phyloP scores from a whole-genome alignment of 2,329 filamentous ascomycete genomes.

The Magnaporthiopsis poae region DNA sequence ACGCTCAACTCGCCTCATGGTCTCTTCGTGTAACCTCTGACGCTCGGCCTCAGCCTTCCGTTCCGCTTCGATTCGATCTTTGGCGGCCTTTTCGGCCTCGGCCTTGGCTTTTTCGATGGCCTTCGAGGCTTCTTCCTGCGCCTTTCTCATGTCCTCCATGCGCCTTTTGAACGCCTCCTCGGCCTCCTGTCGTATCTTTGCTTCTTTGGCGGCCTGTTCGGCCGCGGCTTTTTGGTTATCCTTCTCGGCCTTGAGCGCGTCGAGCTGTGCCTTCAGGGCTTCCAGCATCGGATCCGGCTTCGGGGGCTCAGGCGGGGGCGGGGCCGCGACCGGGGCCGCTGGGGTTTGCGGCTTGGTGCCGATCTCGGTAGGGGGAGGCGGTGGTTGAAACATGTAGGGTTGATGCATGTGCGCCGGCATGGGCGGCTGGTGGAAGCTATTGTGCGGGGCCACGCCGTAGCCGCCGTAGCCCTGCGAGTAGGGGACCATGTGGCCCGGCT shows the following conservation, averaged over 20 bases:
- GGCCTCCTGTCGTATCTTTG: not conserved
- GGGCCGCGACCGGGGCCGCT: conserved; percentile 28
- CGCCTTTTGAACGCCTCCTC: not conserved
- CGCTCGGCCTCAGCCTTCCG: no score
- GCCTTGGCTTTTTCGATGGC: no score
- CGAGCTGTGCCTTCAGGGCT: not conserved
- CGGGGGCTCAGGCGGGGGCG: conserved; percentile 16
- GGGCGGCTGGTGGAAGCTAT: not conserved
- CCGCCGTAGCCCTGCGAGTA: conserved; percentile 30
- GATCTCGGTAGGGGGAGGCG: conserved; percentile 33
- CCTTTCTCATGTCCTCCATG: no score
- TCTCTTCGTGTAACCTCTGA: no score
- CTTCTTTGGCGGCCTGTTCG: not conserved
- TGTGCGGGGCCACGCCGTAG: conserved; percentile 13
- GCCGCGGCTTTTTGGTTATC: not conserved
- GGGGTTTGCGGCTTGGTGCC: conserved; percentile 29
- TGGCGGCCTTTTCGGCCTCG: not conserved
- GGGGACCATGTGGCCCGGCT: conserved; percentile 41
- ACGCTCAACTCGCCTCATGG: no score
- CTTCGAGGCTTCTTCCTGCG: no score
- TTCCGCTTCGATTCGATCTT: not conserved
- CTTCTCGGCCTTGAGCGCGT: not conserved
- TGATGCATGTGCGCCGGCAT: conserved; percentile 25
- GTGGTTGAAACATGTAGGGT: conserved; percentile 32
- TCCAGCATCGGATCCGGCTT: not conserved